Evolutionary conservation across 1,139 yeast genomes (phyloP).

Genomic region (Pichia sp.): DNA sequence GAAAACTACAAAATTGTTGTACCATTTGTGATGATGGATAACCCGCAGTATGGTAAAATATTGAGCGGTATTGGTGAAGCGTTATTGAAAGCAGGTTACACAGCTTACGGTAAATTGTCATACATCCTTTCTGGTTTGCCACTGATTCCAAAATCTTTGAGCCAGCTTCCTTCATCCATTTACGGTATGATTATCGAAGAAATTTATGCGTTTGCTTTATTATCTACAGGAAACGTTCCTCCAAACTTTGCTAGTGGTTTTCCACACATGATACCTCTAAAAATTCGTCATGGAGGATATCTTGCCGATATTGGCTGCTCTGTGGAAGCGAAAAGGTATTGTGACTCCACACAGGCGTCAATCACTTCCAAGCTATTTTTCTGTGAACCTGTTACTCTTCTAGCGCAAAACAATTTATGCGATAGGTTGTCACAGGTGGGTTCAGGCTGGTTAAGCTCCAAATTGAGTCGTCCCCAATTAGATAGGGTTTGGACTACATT

Average conservation of each 20-base stretch:
- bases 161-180: slow-evolving; percentile 33
- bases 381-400: slow-evolving; percentile 36
- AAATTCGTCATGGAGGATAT: slow-evolving; percentile 57
- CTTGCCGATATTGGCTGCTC: slow-evolving; percentile 61
- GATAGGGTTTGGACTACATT: slow-evolving; percentile 86
- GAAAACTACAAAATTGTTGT: slow-evolving; percentile 28
- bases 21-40: slow-evolving; percentile 30
- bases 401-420: slow-evolving; percentile 40
- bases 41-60: slow-evolving; percentile 39
- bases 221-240: slow-evolving; percentile 31
- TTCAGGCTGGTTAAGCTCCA: slow-evolving; percentile 32
- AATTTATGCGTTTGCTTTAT: slow-evolving; percentile 59
- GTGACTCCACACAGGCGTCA: slow-evolving; percentile 44
- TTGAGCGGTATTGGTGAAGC: slow-evolving; percentile 53
- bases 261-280: slow-evolving; percentile 53
- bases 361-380: slow-evolving; percentile 44
- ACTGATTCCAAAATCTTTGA: slow-evolving; percentile 25
- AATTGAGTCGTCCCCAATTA: slow-evolving; percentile 60
- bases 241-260: slow-evolving; percentile 36
- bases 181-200: slow-evolving; percentile 57
- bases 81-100: slow-evolving; percentile 38
- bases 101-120: slow-evolving; percentile 23
- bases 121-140: slow-evolving; percentile 31
- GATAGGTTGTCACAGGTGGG: slow-evolving; percentile 47
- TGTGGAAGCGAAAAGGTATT: slow-evolving; percentile 55